A percentile compares a stretch with the other conserved stretches of the same genome.
Conservation (phyloP, 2,329 filamentous ascomycete species). For the Teratosphaeriaceae sp. region DNA sequence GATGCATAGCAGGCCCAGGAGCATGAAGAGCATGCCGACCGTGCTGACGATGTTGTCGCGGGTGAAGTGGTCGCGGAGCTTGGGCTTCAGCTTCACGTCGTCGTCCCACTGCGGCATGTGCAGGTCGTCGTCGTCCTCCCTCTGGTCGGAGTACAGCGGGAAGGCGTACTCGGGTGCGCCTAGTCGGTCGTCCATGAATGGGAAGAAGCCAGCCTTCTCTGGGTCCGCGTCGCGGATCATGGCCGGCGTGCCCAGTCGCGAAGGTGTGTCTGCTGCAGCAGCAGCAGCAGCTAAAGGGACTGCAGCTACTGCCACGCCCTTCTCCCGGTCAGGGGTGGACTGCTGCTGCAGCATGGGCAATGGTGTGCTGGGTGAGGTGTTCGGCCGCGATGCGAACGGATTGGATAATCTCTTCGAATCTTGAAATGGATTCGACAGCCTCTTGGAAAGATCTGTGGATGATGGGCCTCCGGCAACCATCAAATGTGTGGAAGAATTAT, state of each 20-base stretch:
- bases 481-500: conserved; percentile 20
- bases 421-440: conserved; percentile 28
- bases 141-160: conserved; percentile 43
- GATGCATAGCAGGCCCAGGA: conserved; percentile 42
- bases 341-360: conserved; percentile 8
- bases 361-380: conserved; percentile 17
- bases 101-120: conserved; percentile 48
- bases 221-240: conserved; percentile 26
- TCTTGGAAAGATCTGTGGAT: conserved; percentile 19
- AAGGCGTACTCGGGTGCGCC: conserved; percentile 37
- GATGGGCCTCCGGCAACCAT: conserved; percentile 12
- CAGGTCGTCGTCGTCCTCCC: conserved; percentile 49
- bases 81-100: conserved; percentile 39
- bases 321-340: conserved; percentile 12
- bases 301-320: conserved; percentile 8
- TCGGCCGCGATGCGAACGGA: conserved; percentile 18
- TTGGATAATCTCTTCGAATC: conserved; percentile 24
- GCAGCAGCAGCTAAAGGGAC: conserved; percentile 3
- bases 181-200: conserved; percentile 43
- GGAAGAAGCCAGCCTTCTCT: conserved; percentile 32
- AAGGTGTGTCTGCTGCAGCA: conserved; percentile 6
- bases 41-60: conserved; percentile 38
- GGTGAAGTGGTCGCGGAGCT: conserved; percentile 39
- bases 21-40: conserved; percentile 38
- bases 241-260: conserved; percentile 16